These are phyloP conservation scores for Hyphopichia buzzinii DNA, from an alignment of 1,139 yeast genomes.

Conservation along the genomic window DNA sequence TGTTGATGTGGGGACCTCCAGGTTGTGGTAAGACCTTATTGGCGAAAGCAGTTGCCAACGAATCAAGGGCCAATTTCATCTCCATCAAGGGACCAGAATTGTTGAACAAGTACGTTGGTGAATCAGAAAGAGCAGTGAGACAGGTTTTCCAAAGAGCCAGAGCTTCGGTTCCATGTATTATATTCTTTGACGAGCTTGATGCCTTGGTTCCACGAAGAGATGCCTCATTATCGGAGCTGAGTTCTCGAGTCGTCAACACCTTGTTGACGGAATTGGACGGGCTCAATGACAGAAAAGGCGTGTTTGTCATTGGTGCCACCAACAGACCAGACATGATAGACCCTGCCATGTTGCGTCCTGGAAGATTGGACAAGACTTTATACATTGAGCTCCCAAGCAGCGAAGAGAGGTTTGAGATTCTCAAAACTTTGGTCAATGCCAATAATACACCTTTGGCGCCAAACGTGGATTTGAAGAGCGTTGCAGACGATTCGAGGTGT, in stretches of 20 bases:
- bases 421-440: slow-evolving; percentile 68
- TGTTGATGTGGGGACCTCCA: slow-evolving; percentile 98
- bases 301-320: slow-evolving; percentile 94
- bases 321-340: slow-evolving; percentile 98
- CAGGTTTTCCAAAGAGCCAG: slow-evolving; percentile 94
- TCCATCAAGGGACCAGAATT: slow-evolving; percentile 95
- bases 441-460: slow-evolving; percentile 74
- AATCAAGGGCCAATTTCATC: slow-evolving; percentile 91
- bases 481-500: slow-evolving; percentile 78
- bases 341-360: slow-evolving; percentile 97
- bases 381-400: slow-evolving; percentile 86
- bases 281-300: slow-evolving; percentile 85
- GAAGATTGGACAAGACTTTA: slow-evolving; percentile 88
- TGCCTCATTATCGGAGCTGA: slow-evolving; percentile 80
- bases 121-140: slow-evolving; percentile 90
- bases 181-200: slow-evolving; percentile 93
- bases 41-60: slow-evolving; percentile 97
- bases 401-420: slow-evolving; percentile 75
- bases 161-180: slow-evolving; percentile 92
- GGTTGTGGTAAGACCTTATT: slow-evolving; percentile 96
- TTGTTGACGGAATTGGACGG: slow-evolving; percentile 93
- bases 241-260: slow-evolving; percentile 93
- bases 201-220: slow-evolving; percentile 96
- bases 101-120: slow-evolving; percentile 93
- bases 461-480: slow-evolving; percentile 55